These are phyloP conservation scores for Dentipellis sp. DNA, from an alignment of 768 basidiomycete genomes.

Conservation along the genomic window DNA sequence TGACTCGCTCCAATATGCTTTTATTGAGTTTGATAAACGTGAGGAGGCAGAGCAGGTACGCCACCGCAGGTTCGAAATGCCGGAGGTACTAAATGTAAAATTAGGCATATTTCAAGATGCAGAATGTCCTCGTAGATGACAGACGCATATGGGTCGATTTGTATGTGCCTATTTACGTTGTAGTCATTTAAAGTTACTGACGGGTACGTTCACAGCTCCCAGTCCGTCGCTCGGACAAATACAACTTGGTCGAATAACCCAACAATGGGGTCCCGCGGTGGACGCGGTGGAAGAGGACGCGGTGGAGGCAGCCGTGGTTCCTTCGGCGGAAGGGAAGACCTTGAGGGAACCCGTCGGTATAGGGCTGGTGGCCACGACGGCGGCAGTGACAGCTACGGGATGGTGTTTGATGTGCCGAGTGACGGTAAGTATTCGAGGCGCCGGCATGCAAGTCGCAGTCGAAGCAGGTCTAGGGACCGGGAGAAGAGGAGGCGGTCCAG, in stretches of 20 bases:
- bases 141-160: conserved; percentile 99
- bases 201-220: conserved; percentile 44
- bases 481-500: conserved; percentile 16
- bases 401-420: conserved; percentile 76
- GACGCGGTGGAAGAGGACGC: conserved; percentile 20
- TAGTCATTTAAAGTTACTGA: not conserved
- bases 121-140: conserved; percentile 96
- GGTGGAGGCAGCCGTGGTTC: conserved; percentile 27
- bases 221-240: conserved; percentile 89
- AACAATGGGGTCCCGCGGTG: conserved; percentile 32
- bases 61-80: not conserved
- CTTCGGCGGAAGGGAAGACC: conserved; percentile 67
- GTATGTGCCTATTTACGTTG: conserved; percentile 37
- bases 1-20: conserved; percentile 95
- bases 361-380: conserved; percentile 31
- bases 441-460: conserved; percentile 43
- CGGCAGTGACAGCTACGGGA: conserved; percentile 43
- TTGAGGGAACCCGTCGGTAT: conserved; percentile 66
- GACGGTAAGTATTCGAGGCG: conserved; percentile 5
- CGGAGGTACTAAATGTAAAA: not conserved
- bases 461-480: conserved; percentile 24
- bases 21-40: conserved; percentile 93
- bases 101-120: conserved; percentile 99
- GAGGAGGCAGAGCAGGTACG: conserved; percentile 90
- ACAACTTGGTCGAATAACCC: conserved; percentile 75